These are phyloP conservation scores for Porodaedalea pini DNA, from an alignment of 1,284 basidiomycete species.

Conservation along the genomic window DNA sequence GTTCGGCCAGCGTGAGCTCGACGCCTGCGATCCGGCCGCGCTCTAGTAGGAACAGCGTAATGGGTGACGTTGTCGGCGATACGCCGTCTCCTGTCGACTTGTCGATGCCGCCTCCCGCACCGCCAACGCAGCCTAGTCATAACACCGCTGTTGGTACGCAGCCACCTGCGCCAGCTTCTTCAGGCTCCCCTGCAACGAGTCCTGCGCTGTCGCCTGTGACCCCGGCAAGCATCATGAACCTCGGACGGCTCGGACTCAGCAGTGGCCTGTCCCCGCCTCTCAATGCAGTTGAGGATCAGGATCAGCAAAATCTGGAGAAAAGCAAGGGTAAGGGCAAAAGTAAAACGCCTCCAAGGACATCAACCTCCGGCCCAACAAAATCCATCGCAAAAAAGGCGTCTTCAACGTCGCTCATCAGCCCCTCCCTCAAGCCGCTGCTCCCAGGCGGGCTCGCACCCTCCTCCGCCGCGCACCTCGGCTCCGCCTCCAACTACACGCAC, in stretches of 20 bases:
- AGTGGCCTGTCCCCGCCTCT: conserved; percentile 34
- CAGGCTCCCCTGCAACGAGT: conserved; percentile 21
- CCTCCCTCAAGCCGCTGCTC: conserved; percentile 62
- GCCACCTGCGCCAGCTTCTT: neutral
- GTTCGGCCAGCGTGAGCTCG: conserved; percentile 57
- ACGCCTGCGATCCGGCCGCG: conserved; percentile 55
- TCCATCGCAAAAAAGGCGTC: conserved; percentile 29
- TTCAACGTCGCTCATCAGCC: conserved; percentile 37
- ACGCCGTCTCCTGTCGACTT: conserved; percentile 82
- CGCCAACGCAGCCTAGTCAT: conserved; percentile 37
- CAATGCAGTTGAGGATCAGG: conserved; percentile 27
- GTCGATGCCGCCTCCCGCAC: conserved; percentile 76
- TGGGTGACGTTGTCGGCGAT: conserved; percentile 47
- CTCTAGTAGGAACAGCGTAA: conserved; percentile 30
- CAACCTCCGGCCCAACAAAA: conserved; percentile 22
- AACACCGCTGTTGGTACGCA: neutral
- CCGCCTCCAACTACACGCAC: conserved; percentile 26
- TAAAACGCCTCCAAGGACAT: conserved; percentile 25
- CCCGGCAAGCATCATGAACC: conserved; percentile 83
- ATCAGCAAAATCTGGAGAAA: conserved; percentile 19
- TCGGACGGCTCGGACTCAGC: conserved; percentile 57
- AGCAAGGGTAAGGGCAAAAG: conserved; percentile 31
- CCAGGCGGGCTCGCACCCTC: conserved; percentile 42
- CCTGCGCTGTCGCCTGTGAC: conserved; percentile 69
- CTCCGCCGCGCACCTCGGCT: conserved; percentile 26